Evolutionary conservation across 495 filamentous ascomycete species (phyloP), one percentile per base, ranked within the genome.

Genomic region (Talaromyces wortmannii): DNA sequence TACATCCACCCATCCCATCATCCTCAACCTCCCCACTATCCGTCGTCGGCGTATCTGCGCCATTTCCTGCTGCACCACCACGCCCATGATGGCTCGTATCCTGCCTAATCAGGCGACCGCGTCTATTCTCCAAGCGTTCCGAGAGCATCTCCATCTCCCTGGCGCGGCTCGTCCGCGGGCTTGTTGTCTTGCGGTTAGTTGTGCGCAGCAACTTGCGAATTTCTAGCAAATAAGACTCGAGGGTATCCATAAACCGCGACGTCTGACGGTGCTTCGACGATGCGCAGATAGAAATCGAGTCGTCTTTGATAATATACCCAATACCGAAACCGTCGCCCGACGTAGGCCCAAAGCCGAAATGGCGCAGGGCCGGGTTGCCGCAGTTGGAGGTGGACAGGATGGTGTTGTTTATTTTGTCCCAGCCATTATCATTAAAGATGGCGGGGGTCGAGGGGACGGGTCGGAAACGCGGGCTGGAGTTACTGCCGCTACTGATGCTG

Each of bases 291-390:
- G 84, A 89, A 61, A 98, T 87, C 48, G 81, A 78, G 40, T 96
- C 92, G 63, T 96, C 92, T 69, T 98, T 98, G 82, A 98, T 97
- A 62, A 98, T 97, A 70, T 98, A 98, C 11, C 94, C 94, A 53
- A 98, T 95, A 11, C 95, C 94, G 67, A 97, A 97, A 0, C 94
- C 94, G 52, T 97, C 95, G 30, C 86, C 92, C 4, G 88, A 92
- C 0, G 91, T 95, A 4, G 94, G 94, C 0, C 94, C 94, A 69
- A 98, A 98, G 10, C 94, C 94, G 62, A 98, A 98, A 48, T 96
- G 90, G 1, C 94, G 86, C 12, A 98, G 81, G n/a, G 88, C 92
- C 2, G 94, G 94, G 71, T 98, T 98, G 53, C 94, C 94, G 71
- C 94, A 98, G 73, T 98, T 98, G n/a, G 91, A 96, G 2, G 94